These are phyloP conservation scores for Dactylella cylindrospora DNA, from an alignment of 2,329 filamentous ascomycete species.

Conservation along the genomic window DNA sequence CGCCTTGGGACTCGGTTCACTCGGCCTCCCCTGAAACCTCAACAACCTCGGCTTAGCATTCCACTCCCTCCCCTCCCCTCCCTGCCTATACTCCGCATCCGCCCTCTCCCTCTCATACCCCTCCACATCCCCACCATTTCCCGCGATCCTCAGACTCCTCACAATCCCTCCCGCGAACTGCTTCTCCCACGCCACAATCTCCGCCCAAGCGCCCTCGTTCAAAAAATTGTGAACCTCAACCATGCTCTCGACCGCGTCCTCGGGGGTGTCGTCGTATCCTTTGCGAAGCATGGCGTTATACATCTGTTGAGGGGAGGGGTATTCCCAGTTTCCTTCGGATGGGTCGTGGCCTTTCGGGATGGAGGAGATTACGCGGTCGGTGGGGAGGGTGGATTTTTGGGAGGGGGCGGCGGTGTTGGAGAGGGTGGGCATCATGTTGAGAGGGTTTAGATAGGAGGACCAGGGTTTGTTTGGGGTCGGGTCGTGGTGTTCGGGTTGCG, in stretches of 20 bases:
- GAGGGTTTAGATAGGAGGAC: constrained; percentile 67
- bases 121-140: constrained; percentile 62
- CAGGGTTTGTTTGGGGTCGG: constrained; percentile 55
- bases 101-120: constrained; percentile 61
- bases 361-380: constrained; percentile 78
- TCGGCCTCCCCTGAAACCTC: constrained; percentile 83
- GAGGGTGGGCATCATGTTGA: constrained; percentile 92
- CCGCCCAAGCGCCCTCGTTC: constrained; percentile 94
- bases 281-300: constrained; percentile 97
- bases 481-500: constrained; percentile 49
- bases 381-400: constrained; percentile 73
- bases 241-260: constrained; percentile 93
- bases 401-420: constrained; percentile 75
- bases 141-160: constrained; percentile 72
- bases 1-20: constrained; percentile 89
- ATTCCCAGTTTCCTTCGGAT: constrained; percentile 84
- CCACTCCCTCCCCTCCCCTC: constrained; percentile 49
- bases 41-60: constrained; percentile 68
- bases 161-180: constrained; percentile 74
- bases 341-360: constrained; percentile 75
- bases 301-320: constrained; percentile 98
- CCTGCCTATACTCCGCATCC: constrained; percentile 51
- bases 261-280: constrained; percentile 90
- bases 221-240: constrained; percentile 97
- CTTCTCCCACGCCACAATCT: constrained; percentile 91